Percentiles rank a stretch among this genome's conserved stretches.
Conservation (phyloP, 1,284 basidiomycete species). For the Cryptococcus sp. region DNA sequence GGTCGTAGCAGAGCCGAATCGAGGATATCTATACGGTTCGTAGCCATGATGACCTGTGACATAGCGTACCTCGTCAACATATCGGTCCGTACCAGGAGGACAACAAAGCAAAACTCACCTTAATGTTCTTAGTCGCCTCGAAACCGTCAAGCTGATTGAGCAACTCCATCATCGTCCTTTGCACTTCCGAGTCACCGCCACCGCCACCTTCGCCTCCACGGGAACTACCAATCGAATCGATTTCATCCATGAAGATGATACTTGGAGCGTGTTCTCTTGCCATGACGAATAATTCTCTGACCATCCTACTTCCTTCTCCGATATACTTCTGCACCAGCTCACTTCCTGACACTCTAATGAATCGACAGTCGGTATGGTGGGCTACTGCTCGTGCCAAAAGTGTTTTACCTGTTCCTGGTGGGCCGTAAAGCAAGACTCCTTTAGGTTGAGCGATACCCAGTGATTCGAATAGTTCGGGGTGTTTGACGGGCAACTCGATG, state of each 20-base stretch:
- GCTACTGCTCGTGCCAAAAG: slow-evolving; percentile 90
- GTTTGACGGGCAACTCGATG: slow-evolving; percentile 96
- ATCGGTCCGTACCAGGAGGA: not conserved
- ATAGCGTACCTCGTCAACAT: not conserved
- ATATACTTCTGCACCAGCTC: slow-evolving; percentile 99
- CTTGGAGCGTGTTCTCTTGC: slow-evolving; percentile 97
- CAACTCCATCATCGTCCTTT: slow-evolving; percentile 96
- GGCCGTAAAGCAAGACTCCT: slow-evolving; percentile 93
- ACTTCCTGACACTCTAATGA: slow-evolving; percentile 93
- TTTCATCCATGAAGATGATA: slow-evolving; percentile 99
- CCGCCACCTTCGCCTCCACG: slow-evolving; percentile 86
- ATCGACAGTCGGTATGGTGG: slow-evolving; percentile 97
- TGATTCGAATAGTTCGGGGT: slow-evolving; percentile 94
- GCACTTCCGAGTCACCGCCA: slow-evolving; percentile 91
- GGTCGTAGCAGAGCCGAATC: slow-evolving; percentile 92
- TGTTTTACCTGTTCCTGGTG: slow-evolving; percentile 96
- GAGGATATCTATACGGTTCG: slow-evolving; percentile 97
- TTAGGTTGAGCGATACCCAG: slow-evolving; percentile 98
- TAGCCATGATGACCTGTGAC: slow-evolving; percentile 86
- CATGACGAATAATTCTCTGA: slow-evolving; percentile 98
- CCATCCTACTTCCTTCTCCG: slow-evolving; percentile 95
- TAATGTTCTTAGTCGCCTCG: slow-evolving; percentile 97
- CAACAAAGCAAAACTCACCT: slow-evolving; percentile 56
- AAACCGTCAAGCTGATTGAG: slow-evolving; percentile 98
- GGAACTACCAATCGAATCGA: slow-evolving; percentile 95